Base-by-base conservation (phyloP, 78 protist species). In the Dictyostelium citrinum region DNA sequence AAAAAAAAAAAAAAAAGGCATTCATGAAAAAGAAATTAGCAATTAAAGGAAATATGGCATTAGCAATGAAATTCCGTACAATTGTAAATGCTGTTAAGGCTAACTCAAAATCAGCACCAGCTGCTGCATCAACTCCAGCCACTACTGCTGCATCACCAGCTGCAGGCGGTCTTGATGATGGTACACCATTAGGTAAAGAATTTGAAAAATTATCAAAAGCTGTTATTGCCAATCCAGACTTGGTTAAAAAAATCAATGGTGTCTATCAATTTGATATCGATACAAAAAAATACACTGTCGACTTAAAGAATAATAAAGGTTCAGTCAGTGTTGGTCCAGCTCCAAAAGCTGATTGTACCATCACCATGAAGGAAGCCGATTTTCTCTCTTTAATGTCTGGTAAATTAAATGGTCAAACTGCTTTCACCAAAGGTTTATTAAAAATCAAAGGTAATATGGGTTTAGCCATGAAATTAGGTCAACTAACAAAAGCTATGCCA, bases 381-480 rank as follows among this genome's bases (percentile, higher is more conserved):
- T 91, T 91, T 70, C 45, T 84, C 41, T 31, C 51, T 16, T 49
- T 91, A 39, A 51, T 91, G 78, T 64, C 82, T 51, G 95, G 95
- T 46, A 91, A 82, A 80, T 60, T 82, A 5, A 91, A 91, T 81
- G 91, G 91, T 27, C 95, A 91, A 72, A 35, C 46, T 24, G 58
- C 79, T 9, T 91, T 91, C 72, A 79, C 79, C 35, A 82, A 91
- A 78, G 91, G 95, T 14, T 72, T 82, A 51, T 70, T 91, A 35
- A 91, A 91, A 77, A 84, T 91, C 29, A 49, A 74, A 70, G 95
- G 95, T 16, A 82, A 82, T 39, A 91, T 91, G 95, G 90, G 95
- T 17, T 55, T 91, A 37, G 95, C 95, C 88, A 75, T 91, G 84
- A 91, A 91, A 86, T 43, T 91, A 12, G 64, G 71, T 45, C 58